Evolutionary conservation across 176 grass and related monocot genomes (phyloP).

Genomic region (Saccharum spontaneum): DNA sequence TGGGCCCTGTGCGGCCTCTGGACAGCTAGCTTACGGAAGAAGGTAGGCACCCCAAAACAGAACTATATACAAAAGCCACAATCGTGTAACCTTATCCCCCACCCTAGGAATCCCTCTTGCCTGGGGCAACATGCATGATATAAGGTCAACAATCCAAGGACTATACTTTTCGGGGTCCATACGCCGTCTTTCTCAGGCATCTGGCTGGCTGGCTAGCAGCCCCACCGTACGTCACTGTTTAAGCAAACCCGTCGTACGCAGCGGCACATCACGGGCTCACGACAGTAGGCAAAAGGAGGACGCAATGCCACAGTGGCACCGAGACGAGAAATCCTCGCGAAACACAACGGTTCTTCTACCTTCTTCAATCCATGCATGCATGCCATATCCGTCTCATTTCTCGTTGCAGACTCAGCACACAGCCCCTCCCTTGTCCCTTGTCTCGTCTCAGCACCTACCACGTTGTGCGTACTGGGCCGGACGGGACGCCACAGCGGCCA

Average conservation of each 20-base stretch:
- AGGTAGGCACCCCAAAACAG: background rate
- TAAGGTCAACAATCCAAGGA: slow-evolving; percentile 20
- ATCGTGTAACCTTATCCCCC: background rate
- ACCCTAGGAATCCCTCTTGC: slow-evolving; percentile 16
- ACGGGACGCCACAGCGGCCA: background rate
- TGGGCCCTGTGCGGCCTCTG: no score
- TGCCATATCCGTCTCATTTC: slow-evolving; percentile 22
- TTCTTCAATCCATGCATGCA: background rate
- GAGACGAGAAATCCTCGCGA: background rate
- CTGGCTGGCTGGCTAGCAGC: background rate
- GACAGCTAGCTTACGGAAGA: slow-evolving; percentile 6
- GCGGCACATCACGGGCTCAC: background rate
- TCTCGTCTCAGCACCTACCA: background rate
- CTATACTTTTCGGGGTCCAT: slow-evolving; percentile 35
- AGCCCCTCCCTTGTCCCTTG: no score
- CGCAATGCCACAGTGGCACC: background rate
- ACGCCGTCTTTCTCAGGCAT: slow-evolving; percentile 41
- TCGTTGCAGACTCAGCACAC: background rate
- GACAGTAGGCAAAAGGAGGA: background rate
- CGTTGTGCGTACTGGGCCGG: no score
- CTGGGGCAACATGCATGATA: background rate
- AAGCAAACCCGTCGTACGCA: background rate
- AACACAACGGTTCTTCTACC: background rate
- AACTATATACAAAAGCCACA: background rate
- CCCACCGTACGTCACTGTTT: slow-evolving; percentile 25